A percentile compares a stretch with the other conserved stretches of the same genome.
Conservation (phyloP, 805 yeast species). For the Dipodascopsis uninucleata region DNA sequence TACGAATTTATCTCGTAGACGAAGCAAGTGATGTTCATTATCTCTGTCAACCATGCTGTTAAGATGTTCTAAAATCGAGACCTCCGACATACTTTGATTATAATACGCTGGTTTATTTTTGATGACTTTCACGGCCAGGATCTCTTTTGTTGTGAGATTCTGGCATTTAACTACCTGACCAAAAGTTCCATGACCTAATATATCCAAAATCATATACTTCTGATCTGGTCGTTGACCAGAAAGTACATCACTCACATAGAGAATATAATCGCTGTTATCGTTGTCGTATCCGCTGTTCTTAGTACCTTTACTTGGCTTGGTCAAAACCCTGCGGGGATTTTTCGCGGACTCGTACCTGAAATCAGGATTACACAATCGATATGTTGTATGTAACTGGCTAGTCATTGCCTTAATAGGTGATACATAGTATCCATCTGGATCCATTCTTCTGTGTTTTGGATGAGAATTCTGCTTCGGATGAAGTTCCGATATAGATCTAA, state of each 20-base stretch:
- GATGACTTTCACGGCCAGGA: constrained; percentile 89
- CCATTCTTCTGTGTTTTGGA: constrained; percentile 16
- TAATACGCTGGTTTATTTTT: constrained; percentile 85
- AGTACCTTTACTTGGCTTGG: constrained; percentile 83
- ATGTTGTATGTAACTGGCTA: constrained; percentile 69
- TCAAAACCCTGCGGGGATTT: constrained; percentile 85
- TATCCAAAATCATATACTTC: constrained; percentile 75
- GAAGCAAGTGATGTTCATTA: constrained; percentile 68
- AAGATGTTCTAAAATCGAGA: constrained; percentile 71
- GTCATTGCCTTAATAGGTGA: constrained; percentile 74
- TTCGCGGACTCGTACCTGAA: constrained; percentile 76
- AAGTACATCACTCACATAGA: constrained; percentile 87
- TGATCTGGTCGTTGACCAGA: constrained; percentile 74
- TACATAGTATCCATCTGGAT: constrained; percentile 19
- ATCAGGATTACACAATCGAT: constrained; percentile 74
- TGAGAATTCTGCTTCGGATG: constrained; percentile 2
- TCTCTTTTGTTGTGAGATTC: constrained; percentile 66
- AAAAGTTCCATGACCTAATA: constrained; percentile 93
- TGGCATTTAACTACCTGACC: constrained; percentile 97
- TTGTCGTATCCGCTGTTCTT: constrained; percentile 81
- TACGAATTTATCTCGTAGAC: constrained; percentile 78
- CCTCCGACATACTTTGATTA: constrained; percentile 87
- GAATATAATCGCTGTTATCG: constrained; percentile 78
- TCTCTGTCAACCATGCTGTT: constrained; percentile 63
- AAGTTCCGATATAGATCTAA: neutral